Evolutionary conservation across 2,329 filamentous ascomycete species (phyloP).

Genomic region (Penicillium palitans): DNA sequence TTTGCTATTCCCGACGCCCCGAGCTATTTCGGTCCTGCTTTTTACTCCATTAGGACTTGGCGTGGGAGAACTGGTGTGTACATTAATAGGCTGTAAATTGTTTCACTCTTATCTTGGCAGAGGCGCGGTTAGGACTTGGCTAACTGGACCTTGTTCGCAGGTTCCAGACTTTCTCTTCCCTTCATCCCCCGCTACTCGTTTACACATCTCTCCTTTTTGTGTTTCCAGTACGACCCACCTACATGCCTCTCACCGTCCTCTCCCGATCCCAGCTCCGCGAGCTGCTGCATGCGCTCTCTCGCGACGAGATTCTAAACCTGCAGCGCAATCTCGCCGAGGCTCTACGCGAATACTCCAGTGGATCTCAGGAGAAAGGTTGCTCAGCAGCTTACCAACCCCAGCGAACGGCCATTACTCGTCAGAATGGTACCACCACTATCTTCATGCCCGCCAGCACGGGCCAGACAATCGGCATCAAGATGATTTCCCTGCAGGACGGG

Average conservation of each 20-base stretch:
- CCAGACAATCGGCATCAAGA: constrained; percentile 63
- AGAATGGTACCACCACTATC: constrained; percentile 62
- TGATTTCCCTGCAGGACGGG: constrained; percentile 56
- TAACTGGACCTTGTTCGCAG: constrained; percentile 8
- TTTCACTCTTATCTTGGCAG: constrained; percentile 11
- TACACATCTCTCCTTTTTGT: not conserved
- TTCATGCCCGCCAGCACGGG: constrained; percentile 67
- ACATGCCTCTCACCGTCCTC: constrained; percentile 62
- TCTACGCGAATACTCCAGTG: constrained; percentile 65
- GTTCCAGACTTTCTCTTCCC: constrained; percentile 3
- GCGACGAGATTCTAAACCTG: constrained; percentile 58
- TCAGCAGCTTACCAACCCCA: constrained; percentile 62
- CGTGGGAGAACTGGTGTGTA: not conserved
- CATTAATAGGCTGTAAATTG: not conserved
- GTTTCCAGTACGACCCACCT: not conserved
- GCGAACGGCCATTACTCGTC: constrained; percentile 60
- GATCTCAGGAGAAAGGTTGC: constrained; percentile 59
- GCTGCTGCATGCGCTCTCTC: constrained; percentile 57
- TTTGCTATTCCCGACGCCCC: not conserved
- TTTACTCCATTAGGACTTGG: not conserved
- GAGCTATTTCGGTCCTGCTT: constrained; percentile 1
- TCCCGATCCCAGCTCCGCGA: constrained; percentile 57
- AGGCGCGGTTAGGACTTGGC: not conserved
- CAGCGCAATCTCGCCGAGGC: constrained; percentile 61
- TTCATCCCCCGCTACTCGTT: not conserved